phyloP scores from a whole-genome alignment of 345 rosid genomes.

The Viola odorata region DNA sequence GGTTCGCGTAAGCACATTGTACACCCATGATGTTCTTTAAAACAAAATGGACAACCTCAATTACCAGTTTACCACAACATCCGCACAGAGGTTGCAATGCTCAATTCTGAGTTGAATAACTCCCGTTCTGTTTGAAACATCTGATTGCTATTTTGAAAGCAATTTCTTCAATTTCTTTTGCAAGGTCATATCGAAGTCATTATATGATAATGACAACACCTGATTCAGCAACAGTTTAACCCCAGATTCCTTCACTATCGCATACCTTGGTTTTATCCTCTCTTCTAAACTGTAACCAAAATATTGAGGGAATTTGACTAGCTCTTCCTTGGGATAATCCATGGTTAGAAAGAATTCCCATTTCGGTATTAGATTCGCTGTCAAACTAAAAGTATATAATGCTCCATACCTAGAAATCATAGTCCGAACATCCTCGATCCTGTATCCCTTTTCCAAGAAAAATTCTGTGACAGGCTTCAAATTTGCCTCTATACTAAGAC shows the following conservation, averaged over 20 bases:
- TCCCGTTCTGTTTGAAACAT: neutral
- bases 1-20: too few relatives aligned
- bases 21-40: too few relatives aligned
- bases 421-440: conserved; percentile 47
- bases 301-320: conserved; percentile 83
- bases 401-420: conserved; percentile 83
- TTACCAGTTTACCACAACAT: too few relatives aligned
- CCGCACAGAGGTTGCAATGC: neutral
- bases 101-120: conserved; percentile 4
- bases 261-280: conserved; percentile 80
- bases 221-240: conserved; percentile 71
- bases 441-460: conserved; percentile 62
- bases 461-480: conserved; percentile 79
- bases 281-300: conserved; percentile 79
- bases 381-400: conserved; percentile 73
- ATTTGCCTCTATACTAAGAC: conserved; percentile 70
- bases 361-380: conserved; percentile 60
- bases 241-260: conserved; percentile 53
- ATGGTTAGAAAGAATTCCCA: conserved; percentile 88
- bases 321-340: conserved; percentile 73
- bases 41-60: too few relatives aligned
- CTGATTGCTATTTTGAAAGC: conserved; percentile 13
- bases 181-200: conserved; percentile 51
- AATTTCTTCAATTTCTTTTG: conserved; percentile 55
- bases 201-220: conserved; percentile 54